A percentile compares a stretch with the other conserved stretches of the same genome.
Evolutionary conservation across 495 filamentous ascomycete genomes (phyloP).

Genomic region (Penicillium mononematosum): DNA sequence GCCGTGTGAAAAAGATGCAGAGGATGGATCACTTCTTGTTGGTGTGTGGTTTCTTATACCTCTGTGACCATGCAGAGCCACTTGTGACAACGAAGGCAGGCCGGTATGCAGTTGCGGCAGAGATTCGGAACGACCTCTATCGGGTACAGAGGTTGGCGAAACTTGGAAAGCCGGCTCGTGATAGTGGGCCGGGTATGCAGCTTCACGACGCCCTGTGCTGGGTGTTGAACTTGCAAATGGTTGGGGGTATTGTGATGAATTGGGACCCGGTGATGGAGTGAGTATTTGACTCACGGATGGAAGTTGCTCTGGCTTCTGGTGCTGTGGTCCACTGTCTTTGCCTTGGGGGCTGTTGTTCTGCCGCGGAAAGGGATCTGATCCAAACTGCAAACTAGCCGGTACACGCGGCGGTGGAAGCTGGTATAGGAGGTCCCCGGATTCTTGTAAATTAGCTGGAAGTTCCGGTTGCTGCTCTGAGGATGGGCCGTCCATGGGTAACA

Average conservation of each 20-base stretch:
- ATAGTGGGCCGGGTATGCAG: constrained; percentile 23
- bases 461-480: constrained; percentile 33
- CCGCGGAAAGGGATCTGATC: constrained; percentile 40
- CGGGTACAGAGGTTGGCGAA: constrained; percentile 20
- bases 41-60: constrained; percentile 19
- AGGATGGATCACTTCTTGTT: constrained; percentile 27
- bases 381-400: constrained; percentile 42
- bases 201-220: constrained; percentile 20
- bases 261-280: constrained; percentile 37
- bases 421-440: constrained; percentile 41
- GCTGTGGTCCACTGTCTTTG: constrained; percentile 22
- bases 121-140: constrained; percentile 27
- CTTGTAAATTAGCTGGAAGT: constrained; percentile 37
- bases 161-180: constrained; percentile 24
- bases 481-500: constrained; percentile 40
- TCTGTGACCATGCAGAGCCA: constrained; percentile 28
- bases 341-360: constrained; percentile 32
- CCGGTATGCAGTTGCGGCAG: constrained; percentile 23
- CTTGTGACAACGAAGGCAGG: constrained; percentile 39
- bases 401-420: constrained; percentile 52
- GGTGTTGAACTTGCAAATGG: constrained; percentile 27
- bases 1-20: constrained; percentile 17
- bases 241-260: constrained; percentile 32
- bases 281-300: constrained; percentile 51
- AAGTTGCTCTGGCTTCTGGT: constrained; percentile 35